Conservation (phyloP, 345 rosid genomes). For the Reutealis trisperma region DNA sequence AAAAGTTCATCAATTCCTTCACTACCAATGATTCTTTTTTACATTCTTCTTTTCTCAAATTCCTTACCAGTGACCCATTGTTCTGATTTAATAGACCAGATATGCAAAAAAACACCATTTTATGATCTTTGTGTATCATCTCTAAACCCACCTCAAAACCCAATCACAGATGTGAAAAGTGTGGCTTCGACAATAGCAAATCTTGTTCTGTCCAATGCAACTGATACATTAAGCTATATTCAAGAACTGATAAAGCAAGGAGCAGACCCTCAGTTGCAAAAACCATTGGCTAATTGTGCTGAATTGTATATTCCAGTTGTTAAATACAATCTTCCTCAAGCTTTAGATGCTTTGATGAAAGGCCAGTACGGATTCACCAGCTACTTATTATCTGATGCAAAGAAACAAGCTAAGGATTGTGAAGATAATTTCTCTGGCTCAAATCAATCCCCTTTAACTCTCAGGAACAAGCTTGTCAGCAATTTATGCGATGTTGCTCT, state of each 20-base stretch:
- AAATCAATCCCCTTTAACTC: conserved; percentile 39
- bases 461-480: conserved; percentile 50
- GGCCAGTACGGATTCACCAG: conserved; percentile 59
- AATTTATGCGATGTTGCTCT: conserved; percentile 67
- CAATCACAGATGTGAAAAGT: conserved; percentile 36
- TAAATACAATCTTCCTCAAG: conserved; percentile 80
- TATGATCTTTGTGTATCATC: conserved; percentile 56
- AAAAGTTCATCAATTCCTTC: conserved; percentile 17
- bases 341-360: conserved; percentile 55
- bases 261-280: conserved; percentile 56
- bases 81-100: conserved; percentile 47
- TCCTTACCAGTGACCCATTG: conserved; percentile 14
- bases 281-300: conserved; percentile 70
- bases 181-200: conserved; percentile 49
- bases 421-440: conserved; percentile 55
- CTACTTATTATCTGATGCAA: conserved; percentile 59
- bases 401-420: conserved; percentile 61
- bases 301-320: conserved; percentile 88
- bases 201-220: conserved; percentile 52
- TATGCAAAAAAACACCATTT: conserved; percentile 79
- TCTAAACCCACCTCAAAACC: conserved; percentile 33
- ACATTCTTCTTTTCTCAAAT: conserved; percentile 16
- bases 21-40: conserved; percentile 9
- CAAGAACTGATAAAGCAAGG: conserved; percentile 41
- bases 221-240: conserved; percentile 55